A percentile compares a stretch with the other conserved stretches of the same genome.
Evolutionary conservation across 208 protist genomes (phyloP).

Genomic region (Acanthamoeba sp.): DNA sequence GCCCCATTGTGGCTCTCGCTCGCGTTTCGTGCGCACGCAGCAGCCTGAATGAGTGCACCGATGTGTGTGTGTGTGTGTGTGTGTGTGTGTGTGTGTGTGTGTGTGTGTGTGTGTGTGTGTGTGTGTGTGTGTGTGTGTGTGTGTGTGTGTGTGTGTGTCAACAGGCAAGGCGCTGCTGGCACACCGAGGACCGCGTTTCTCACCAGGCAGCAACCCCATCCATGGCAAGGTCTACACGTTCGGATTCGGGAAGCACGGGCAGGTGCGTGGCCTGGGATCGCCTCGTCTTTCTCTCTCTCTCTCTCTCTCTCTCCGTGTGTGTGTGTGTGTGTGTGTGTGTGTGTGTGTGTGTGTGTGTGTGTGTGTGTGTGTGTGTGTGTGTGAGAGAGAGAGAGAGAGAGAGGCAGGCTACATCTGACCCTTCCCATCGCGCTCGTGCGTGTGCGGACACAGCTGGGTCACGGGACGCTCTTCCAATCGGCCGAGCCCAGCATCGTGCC

Average conservation of each 20-base stretch:
- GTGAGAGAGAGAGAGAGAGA: too few relatives aligned
- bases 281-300: not conserved
- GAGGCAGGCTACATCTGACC: too few relatives aligned
- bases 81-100: not conserved
- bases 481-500: not conserved
- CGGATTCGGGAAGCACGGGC: conserved; percentile 51
- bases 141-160: not conserved
- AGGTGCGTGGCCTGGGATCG: not conserved
- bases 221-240: conserved; percentile 47
- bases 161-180: not conserved
- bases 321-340: too few relatives aligned
- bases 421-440: not conserved
- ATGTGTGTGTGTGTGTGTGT: too few relatives aligned
- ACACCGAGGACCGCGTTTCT: not conserved
- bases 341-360: too few relatives aligned
- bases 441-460: not conserved
- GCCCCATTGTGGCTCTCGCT: too few relatives aligned
- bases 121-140: too few relatives aligned
- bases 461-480: not conserved
- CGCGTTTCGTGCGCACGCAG: too few relatives aligned
- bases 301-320: too few relatives aligned
- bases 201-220: not conserved
- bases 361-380: too few relatives aligned
- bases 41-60: too few relatives aligned
- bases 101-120: not conserved